Percentiles rank a stretch among this genome's conserved stretches.
These are phyloP conservation scores for Cladosporium cucumerinum DNA, from an alignment of 2,329 filamentous ascomycete species.

Conservation along the genomic window DNA sequence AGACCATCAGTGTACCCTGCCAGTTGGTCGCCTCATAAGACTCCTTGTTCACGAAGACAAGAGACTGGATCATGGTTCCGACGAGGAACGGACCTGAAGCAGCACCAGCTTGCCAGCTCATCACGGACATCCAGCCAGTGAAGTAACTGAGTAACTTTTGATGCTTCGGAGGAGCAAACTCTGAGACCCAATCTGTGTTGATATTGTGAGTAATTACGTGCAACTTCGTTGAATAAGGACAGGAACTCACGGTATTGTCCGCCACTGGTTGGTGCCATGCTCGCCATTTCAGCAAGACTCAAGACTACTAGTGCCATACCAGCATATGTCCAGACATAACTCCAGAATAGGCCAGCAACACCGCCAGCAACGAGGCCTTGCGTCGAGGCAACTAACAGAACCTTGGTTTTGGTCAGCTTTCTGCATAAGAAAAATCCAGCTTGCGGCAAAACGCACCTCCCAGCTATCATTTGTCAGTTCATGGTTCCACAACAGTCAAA, in stretches of 20 bases:
- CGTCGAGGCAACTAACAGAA: conserved; percentile 29
- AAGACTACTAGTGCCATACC: conserved; percentile 34
- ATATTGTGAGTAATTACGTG: not conserved
- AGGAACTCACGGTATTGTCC: conserved; percentile 28
- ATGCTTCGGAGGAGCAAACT: conserved; percentile 30
- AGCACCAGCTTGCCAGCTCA: conserved; percentile 51
- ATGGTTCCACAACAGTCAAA: not conserved
- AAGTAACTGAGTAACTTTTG: conserved; percentile 33
- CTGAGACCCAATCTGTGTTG: conserved; percentile 27
- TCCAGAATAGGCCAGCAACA: conserved; percentile 32
- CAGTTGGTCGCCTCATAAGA: conserved; percentile 43
- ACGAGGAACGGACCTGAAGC: conserved; percentile 49
- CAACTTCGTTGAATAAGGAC: not conserved
- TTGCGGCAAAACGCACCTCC: conserved; percentile 19
- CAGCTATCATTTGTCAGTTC: conserved; percentile 20
- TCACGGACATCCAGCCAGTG: conserved; percentile 47
- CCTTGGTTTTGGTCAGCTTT: conserved; percentile 28
- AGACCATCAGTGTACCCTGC: conserved; percentile 50
- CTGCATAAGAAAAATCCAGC: not conserved
- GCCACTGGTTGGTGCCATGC: conserved; percentile 34
- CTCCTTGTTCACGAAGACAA: conserved; percentile 43
- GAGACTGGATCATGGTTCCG: conserved; percentile 47
- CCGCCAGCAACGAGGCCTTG: conserved; percentile 29
- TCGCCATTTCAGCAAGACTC: conserved; percentile 34
- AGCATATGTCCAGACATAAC: conserved; percentile 26